Conservation (phyloP, 2,329 filamentous ascomycete species). For the Chaetomium sp. region DNA sequence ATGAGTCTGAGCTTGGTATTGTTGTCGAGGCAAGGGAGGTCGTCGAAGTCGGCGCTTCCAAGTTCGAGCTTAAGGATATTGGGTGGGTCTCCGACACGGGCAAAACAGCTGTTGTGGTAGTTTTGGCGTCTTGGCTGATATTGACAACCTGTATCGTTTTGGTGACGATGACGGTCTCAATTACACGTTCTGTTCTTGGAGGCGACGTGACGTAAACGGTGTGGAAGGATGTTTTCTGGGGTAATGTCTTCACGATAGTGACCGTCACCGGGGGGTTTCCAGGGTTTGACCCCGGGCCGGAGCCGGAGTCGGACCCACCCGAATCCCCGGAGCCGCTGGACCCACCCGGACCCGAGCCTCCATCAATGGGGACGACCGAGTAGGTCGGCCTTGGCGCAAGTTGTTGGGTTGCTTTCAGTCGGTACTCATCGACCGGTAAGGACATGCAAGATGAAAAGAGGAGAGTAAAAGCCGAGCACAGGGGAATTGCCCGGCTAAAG, state of each 20-base stretch:
- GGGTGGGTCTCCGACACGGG: no score
- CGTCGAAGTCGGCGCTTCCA: conserved; percentile 8
- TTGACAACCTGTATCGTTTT: conserved; percentile 40
- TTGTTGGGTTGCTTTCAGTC: conserved; percentile 16
- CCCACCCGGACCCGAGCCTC: conserved; percentile 32
- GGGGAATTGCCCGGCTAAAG: conserved; percentile 31
- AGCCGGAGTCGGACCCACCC: conserved; percentile 28
- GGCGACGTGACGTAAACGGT: conserved; percentile 37
- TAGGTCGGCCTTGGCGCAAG: conserved; percentile 42
- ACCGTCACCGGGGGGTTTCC: conserved; percentile 26
- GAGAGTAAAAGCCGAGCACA: conserved; percentile 36
- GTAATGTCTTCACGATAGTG: conserved; percentile 35
- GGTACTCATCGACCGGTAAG: conserved; percentile 38
- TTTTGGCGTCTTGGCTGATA: conserved; percentile 28
- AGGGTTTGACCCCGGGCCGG: conserved; percentile 17
- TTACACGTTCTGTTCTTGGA: conserved; percentile 39
- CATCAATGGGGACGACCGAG: conserved; percentile 45
- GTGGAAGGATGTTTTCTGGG: conserved; percentile 37
- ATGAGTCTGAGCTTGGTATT: conserved; percentile 22
- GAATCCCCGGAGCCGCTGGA: conserved; percentile 20
- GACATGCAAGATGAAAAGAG: conserved; percentile 31
- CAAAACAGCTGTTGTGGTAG: conserved; percentile 9
- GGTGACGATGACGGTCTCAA: conserved; percentile 38
- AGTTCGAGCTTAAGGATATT: background rate
- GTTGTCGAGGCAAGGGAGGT: conserved; percentile 18